Evolutionary conservation across 2,329 filamentous ascomycete species (phyloP).

Genomic region (Ophiostoma triangulosporum): DNA sequence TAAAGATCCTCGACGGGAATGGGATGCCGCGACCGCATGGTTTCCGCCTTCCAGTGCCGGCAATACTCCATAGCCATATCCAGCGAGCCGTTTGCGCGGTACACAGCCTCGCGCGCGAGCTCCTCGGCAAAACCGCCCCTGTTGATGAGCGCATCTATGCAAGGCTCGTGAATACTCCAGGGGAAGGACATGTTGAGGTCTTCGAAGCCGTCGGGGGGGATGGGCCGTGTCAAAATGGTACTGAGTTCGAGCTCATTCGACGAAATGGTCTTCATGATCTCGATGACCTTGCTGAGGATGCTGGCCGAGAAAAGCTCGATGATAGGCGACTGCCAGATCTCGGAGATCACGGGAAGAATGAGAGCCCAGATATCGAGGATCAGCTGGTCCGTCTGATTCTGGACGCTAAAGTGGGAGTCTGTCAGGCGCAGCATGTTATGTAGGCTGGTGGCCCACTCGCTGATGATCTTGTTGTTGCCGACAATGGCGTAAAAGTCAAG

Average conservation of each 20-base stretch:
- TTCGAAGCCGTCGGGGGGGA: slow-evolving; percentile 21
- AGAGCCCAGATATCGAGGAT: slow-evolving; percentile 73
- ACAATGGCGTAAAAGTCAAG: slow-evolving; percentile 69
- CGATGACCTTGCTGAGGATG: slow-evolving; percentile 66
- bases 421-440: neutral
- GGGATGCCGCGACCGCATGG: slow-evolving; percentile 49
- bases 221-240: neutral
- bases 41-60: slow-evolving; percentile 42
- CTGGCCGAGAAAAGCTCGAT: slow-evolving; percentile 63
- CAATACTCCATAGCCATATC: slow-evolving; percentile 61
- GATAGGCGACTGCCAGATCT: slow-evolving; percentile 75
- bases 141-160: slow-evolving; percentile 21
- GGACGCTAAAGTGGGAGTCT: neutral
- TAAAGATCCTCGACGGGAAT: slow-evolving; percentile 45
- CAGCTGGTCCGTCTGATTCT: slow-evolving; percentile 46
- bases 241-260: slow-evolving; percentile 57
- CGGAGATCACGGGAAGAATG: slow-evolving; percentile 60
- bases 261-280: slow-evolving; percentile 68
- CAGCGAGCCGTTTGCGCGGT: slow-evolving; percentile 59
- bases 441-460: neutral
- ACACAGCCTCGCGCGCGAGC: slow-evolving; percentile 66
- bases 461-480: slow-evolving; percentile 61
- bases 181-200: slow-evolving; percentile 30
- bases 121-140: slow-evolving; percentile 40
- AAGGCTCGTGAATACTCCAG: slow-evolving; percentile 27